phyloP scores from a whole-genome alignment of 371 early-diverging fungal genomes.

The Actinomortierella wolfii region DNA sequence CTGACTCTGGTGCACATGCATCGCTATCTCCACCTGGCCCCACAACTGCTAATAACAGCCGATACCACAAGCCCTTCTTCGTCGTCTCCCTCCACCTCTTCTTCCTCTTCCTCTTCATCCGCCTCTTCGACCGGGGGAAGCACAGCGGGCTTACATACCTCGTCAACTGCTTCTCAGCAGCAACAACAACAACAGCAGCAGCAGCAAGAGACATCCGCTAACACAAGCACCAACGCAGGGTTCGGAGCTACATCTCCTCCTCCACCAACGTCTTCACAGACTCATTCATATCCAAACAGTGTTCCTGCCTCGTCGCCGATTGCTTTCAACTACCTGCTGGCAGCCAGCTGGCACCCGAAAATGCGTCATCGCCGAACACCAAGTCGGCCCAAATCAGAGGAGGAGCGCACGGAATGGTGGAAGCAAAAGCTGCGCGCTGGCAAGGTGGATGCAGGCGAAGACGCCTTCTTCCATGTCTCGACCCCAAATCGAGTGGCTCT shows the following conservation, averaged over 20 bases:
- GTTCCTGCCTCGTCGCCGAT: conserved; percentile 1
- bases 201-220: background rate
- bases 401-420: conserved; percentile 21
- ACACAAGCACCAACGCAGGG: conserved; percentile 4
- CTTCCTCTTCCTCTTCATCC: background rate
- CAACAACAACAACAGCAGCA: background rate
- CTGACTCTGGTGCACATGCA: conserved; percentile 29
- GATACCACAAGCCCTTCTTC: background rate
- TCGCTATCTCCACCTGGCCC: conserved; percentile 26
- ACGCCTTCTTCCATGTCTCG: conserved; percentile 69
- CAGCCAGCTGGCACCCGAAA: conserved; percentile 25
- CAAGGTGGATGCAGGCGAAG: conserved; percentile 76
- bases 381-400: conserved; percentile 7
- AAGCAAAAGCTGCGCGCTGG: conserved; percentile 47
- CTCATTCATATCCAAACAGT: background rate
- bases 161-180: background rate
- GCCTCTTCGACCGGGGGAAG: background rate
- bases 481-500: conserved; percentile 62
- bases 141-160: background rate
- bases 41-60: conserved; percentile 22
- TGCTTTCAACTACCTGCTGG: conserved; percentile 22
- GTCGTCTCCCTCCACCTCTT: background rate
- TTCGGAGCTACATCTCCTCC: conserved; percentile 1
- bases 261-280: background rate
- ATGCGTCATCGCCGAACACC: background rate